Conservation (phyloP, 2,329 filamentous ascomycete genomes). For the Trichoderma gracile region DNA sequence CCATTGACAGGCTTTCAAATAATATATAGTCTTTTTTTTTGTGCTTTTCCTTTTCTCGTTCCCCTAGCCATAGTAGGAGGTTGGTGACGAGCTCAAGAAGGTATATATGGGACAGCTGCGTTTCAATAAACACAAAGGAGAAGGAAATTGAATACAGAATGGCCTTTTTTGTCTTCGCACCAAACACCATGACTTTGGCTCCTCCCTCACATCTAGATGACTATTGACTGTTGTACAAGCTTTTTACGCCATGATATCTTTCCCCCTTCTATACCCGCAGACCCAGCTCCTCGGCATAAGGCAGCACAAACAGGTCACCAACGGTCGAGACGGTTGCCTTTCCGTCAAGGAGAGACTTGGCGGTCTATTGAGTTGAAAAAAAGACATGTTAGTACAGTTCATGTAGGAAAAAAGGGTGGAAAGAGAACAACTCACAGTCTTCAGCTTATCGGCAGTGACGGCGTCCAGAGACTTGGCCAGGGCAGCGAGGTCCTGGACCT, state of each 20-base stretch:
- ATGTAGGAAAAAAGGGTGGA: too few relatives aligned
- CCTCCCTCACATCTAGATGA: constrained; percentile 41
- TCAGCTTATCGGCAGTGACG: constrained; percentile 81
- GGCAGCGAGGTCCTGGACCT: constrained; percentile 81
- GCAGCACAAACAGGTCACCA: constrained; percentile 87
- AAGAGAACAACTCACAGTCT: constrained; percentile 64
- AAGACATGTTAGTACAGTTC: neutral
- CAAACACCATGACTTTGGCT: constrained; percentile 40
- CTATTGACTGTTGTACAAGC: constrained; percentile 46
- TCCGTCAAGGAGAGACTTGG: constrained; percentile 81
- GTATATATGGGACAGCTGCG: constrained; percentile 21
- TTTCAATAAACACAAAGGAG: constrained; percentile 35
- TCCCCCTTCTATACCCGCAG: constrained; percentile 75
- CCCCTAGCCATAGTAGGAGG: neutral
- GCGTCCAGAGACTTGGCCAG: constrained; percentile 75
- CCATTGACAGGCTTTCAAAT: neutral
- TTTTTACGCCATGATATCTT: constrained; percentile 36
- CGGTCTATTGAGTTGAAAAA: constrained; percentile 59
- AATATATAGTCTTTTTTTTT: constrained; percentile 9
- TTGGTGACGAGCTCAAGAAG: constrained; percentile 7
- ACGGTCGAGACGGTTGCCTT: constrained; percentile 89
- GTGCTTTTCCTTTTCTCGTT: constrained; percentile 6
- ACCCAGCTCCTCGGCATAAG: constrained; percentile 91
- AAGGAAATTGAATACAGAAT: constrained; percentile 45
- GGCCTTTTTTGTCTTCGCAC: constrained; percentile 40